Evolutionary conservation across 495 filamentous ascomycete species (phyloP).

Genomic region (Podospora conica): DNA sequence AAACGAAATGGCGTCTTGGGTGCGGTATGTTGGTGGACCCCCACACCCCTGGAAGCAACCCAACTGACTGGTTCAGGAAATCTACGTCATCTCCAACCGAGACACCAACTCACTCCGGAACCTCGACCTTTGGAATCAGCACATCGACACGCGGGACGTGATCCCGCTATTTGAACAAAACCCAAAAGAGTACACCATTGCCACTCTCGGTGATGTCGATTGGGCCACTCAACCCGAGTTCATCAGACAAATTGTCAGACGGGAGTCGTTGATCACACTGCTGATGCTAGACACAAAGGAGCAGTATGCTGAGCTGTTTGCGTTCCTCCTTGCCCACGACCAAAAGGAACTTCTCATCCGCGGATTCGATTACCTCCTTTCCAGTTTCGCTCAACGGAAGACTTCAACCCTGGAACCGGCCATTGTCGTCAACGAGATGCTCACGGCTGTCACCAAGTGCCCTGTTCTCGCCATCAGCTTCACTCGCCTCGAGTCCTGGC

Average conservation of each 20-base stretch:
- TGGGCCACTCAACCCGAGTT: conserved; percentile 26
- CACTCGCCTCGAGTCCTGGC: background rate
- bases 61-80: conserved; percentile 29
- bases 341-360: conserved; percentile 23
- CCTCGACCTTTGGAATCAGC: conserved; percentile 46
- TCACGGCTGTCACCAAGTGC: background rate
- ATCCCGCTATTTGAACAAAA: conserved; percentile 40
- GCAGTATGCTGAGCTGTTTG: conserved; percentile 20
- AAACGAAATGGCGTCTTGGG: conserved; percentile 34
- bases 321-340: conserved; percentile 27
- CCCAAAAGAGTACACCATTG: conserved; percentile 35
- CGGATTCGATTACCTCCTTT: conserved; percentile 24
- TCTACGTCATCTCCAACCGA: conserved; percentile 49
- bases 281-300: conserved; percentile 17
- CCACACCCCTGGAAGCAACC: background rate
- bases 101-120: conserved; percentile 39
- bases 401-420: background rate
- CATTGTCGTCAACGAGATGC: background rate
- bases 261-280: conserved; percentile 24
- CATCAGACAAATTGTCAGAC: conserved; percentile 25
- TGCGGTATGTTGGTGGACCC: conserved; percentile 15
- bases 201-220: conserved; percentile 28
- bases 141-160: conserved; percentile 39
- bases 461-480: background rate
- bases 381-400: background rate